These are phyloP conservation scores for Colletotrichum graminicola DNA, from an alignment of 2,329 filamentous ascomycete species.

Conservation along the genomic window DNA sequence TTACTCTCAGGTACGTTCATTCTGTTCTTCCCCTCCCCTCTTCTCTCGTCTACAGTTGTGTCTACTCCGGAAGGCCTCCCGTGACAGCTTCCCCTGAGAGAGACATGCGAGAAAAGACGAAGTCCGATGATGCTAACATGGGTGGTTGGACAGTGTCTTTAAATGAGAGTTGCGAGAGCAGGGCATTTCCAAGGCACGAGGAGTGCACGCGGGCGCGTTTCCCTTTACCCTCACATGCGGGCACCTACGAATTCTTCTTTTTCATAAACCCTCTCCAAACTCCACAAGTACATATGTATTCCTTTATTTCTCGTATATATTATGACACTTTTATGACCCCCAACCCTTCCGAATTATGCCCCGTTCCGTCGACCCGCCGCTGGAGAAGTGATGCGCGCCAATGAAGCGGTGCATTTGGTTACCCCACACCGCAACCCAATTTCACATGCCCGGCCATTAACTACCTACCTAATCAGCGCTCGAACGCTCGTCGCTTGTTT, in stretches of 20 bases:
- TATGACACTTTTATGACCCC: constrained; percentile 1
- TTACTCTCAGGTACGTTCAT: constrained; percentile 38
- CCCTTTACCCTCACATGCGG: neutral
- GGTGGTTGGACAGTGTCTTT: constrained; percentile 19
- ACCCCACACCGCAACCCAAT: constrained; percentile 10
- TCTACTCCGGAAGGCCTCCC: neutral
- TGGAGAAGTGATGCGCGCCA: constrained; percentile 30
- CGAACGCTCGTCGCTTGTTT: neutral
- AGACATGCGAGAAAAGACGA: neutral
- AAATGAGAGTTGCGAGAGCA: neutral
- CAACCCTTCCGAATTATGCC: neutral
- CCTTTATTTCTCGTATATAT: neutral
- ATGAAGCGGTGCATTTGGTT: constrained; percentile 7
- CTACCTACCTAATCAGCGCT: too few species aligned
- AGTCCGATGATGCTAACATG: constrained; percentile 11
- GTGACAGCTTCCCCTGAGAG: neutral
- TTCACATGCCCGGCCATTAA: neutral
- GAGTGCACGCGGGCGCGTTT: constrained; percentile 5
- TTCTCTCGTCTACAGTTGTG: neutral
- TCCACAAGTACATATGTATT: constrained; percentile 18
- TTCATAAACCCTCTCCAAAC: neutral
- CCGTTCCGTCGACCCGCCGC: constrained; percentile 5
- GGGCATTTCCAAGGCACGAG: constrained; percentile 2
- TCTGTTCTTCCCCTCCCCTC: neutral
- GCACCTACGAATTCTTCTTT: constrained; percentile 15